Conservation (phyloP, 768 basidiomycete genomes). For the Mycena crocata region DNA sequence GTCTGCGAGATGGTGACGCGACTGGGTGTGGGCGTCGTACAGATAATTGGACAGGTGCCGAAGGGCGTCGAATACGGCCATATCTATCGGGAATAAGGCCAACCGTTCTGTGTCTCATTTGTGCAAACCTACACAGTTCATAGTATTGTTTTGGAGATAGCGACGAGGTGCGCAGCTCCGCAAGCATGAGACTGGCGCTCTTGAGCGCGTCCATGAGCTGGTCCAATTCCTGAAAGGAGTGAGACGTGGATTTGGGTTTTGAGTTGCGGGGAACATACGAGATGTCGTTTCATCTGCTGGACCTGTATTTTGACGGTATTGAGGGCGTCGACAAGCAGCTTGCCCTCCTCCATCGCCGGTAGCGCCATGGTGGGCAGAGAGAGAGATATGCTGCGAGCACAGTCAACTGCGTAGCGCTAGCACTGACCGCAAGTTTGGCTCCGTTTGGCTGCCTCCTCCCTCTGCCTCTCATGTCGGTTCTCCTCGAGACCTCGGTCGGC, state of each 20-base stretch:
- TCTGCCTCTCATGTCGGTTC: conserved; percentile 79
- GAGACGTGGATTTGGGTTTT: conserved; percentile 18
- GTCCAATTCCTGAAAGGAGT: conserved; percentile 79
- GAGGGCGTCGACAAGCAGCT: conserved; percentile 85
- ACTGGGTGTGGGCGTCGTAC: conserved; percentile 93
- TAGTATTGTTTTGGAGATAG: conserved; percentile 98
- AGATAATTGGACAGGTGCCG: conserved; percentile 96
- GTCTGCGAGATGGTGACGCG: conserved; percentile 96
- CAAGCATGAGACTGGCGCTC: conserved; percentile 96
- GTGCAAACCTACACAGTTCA: conserved; percentile 82
- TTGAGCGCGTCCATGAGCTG: conserved; percentile 99
- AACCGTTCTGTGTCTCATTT: not conserved
- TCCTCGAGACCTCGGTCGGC: conserved; percentile 96
- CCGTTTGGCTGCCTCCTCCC: not conserved
- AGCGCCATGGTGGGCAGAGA: conserved; percentile 47
- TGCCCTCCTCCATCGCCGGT: conserved; percentile 78
- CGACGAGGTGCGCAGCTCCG: conserved; percentile 93
- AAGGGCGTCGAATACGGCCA: conserved; percentile 98
- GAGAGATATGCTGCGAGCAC: not conserved
- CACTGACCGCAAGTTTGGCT: conserved; percentile 1
- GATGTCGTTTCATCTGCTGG: conserved; percentile 94
- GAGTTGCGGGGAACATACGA: conserved; percentile 62
- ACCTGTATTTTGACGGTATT: conserved; percentile 92
- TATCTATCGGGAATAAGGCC: conserved; percentile 66
- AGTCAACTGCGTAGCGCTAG: conserved; percentile 9